A percentile compares a stretch with the other conserved stretches of the same genome.
phyloP scores from a whole-genome alignment of 1,139 yeast genomes.

The Protomyces inouyei region DNA sequence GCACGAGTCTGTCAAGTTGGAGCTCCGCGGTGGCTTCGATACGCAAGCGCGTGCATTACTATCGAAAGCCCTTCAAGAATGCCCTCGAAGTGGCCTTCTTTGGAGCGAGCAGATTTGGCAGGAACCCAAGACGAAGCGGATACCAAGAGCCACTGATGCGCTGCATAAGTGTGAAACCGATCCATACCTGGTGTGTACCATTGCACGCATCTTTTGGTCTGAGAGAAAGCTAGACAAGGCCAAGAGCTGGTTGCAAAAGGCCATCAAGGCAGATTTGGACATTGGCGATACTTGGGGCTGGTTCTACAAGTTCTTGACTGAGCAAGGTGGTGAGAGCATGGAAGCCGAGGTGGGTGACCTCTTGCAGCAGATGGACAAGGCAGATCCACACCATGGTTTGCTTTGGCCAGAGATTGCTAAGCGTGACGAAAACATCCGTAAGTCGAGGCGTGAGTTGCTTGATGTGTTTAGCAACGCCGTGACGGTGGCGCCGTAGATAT shows the following conservation, averaged over 20 bases:
- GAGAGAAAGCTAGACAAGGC: constrained; percentile 66
- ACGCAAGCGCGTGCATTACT: constrained; percentile 55
- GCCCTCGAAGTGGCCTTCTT: constrained; percentile 56
- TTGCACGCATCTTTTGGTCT: constrained; percentile 66
- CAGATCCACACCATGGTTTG: constrained; percentile 22
- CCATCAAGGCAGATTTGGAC: constrained; percentile 50
- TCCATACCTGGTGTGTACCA: constrained; percentile 53
- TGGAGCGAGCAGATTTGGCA: constrained; percentile 60
- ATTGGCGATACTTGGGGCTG: constrained; percentile 80
- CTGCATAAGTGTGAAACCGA: constrained; percentile 61
- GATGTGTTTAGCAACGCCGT: constrained; percentile 10
- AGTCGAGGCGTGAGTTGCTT: background rate
- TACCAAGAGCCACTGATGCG: constrained; percentile 67
- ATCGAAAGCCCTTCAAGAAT: constrained; percentile 55
- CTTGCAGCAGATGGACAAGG: constrained; percentile 11
- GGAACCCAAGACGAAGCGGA: constrained; percentile 50
- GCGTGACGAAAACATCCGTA: constrained; percentile 2
- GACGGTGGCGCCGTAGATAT: background rate
- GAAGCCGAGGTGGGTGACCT: constrained; percentile 3
- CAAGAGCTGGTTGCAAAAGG: constrained; percentile 68
- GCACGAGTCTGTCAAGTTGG: constrained; percentile 58
- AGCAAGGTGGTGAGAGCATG: background rate
- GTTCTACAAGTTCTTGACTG: constrained; percentile 46
- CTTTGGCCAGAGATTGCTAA: constrained; percentile 21
- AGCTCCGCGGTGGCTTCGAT: constrained; percentile 48